These are phyloP conservation scores for Trichoderma sp. DNA, from an alignment of 2,329 filamentous ascomycete genomes.

Conservation along the genomic window DNA sequence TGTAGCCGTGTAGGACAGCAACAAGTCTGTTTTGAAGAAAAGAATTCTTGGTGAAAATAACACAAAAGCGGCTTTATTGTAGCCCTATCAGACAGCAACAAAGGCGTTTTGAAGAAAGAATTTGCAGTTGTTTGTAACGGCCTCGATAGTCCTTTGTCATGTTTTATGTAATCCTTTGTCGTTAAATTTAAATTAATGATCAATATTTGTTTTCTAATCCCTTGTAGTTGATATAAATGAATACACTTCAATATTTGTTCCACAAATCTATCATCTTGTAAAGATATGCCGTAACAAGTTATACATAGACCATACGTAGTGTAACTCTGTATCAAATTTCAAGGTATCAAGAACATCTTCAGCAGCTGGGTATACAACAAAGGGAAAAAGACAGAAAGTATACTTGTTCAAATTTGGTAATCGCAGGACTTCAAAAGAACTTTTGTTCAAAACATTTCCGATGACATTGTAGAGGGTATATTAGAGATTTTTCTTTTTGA, in stretches of 20 bases:
- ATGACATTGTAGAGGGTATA: slow-evolving; percentile 37
- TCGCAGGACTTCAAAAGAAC: neutral
- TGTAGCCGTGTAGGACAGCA: neutral
- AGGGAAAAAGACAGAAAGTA: neutral
- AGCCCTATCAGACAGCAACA: neutral
- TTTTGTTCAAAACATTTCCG: neutral
- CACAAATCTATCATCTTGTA: neutral
- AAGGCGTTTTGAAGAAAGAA: neutral
- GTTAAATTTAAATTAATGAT: neutral
- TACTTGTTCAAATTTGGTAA: neutral
- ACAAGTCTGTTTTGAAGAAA: neutral
- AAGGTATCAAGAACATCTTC: neutral
- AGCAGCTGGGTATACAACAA: neutral
- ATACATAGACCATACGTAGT: neutral
- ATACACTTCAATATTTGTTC: neutral
- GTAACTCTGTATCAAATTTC: neutral
- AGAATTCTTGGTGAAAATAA: neutral
- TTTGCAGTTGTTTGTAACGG: neutral
- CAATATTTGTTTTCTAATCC: too few species aligned
- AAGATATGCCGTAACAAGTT: neutral
- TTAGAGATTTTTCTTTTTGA: slow-evolving; percentile 31
- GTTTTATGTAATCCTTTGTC: neutral
- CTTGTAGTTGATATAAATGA: too few species aligned
- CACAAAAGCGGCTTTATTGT: too few species aligned
- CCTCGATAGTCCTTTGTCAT: neutral